These are phyloP conservation scores for Nakazawaea molendinolei DNA, from an alignment of 805 yeast genomes.

Conservation along the genomic window DNA sequence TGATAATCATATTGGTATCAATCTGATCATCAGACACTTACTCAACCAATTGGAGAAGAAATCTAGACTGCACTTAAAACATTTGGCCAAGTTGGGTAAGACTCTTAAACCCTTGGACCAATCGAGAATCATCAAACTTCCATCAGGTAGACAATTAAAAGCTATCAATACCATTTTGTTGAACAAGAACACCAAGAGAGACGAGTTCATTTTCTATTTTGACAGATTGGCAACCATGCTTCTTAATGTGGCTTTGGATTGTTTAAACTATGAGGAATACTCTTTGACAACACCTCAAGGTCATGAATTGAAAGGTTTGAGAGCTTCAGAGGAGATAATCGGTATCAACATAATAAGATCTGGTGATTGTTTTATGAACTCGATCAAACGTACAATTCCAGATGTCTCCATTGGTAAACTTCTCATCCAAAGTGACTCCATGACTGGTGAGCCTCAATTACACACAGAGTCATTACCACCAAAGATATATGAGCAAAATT, in stretches of 20 bases:
- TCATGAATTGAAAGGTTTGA: slow-evolving; percentile 19
- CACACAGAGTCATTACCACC: slow-evolving; percentile 75
- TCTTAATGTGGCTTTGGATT: slow-evolving; percentile 62
- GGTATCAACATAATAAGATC: slow-evolving; percentile 82
- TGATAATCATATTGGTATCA: slow-evolving; percentile 75
- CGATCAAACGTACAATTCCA: slow-evolving; percentile 71
- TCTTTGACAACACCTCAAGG: slow-evolving; percentile 24
- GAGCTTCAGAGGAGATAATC: slow-evolving; percentile 41
- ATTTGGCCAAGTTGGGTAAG: slow-evolving; percentile 52
- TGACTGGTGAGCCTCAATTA: slow-evolving; percentile 90
- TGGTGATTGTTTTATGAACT: slow-evolving; percentile 86
- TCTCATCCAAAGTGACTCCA: slow-evolving; percentile 78
- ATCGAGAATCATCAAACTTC: slow-evolving; percentile 30
- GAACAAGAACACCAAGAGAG: slow-evolving; percentile 46
- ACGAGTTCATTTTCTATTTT: slow-evolving; percentile 81
- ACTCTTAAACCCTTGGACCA: slow-evolving; percentile 24
- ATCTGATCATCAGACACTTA: slow-evolving; percentile 73
- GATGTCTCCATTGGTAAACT: slow-evolving; percentile 77
- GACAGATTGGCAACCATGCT: slow-evolving; percentile 73
- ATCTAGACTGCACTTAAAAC: slow-evolving; percentile 60
- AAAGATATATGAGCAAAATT: slow-evolving; percentile 17
- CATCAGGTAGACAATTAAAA: slow-evolving; percentile 55
- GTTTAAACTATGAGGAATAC: slow-evolving; percentile 32
- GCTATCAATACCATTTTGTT: slow-evolving; percentile 71
- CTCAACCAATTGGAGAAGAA: slow-evolving; percentile 61